Base-by-base conservation (phyloP, 768 basidiomycete genomes). In the Mycena pura region DNA sequence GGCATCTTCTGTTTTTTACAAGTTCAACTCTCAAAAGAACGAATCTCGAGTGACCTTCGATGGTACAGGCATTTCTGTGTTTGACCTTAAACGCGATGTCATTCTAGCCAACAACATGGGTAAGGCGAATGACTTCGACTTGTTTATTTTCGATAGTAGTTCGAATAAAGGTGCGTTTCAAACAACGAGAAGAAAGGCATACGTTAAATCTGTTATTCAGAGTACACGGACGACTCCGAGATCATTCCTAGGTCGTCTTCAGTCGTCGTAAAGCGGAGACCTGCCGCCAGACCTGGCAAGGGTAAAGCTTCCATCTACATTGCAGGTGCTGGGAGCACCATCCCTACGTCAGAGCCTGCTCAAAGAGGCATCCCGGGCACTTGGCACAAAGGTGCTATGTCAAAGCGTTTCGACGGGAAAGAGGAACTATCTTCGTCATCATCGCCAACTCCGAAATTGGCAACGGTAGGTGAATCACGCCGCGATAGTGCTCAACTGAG, bases 51-150 rank as follows among this genome's bases (percentile, higher is more conserved):
- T 99, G 76, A 90, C 93, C 53, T 98, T 99, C 82, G 96, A 99
- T 74, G 97, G 97, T 71, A 98, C 96, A 68, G 94, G 95, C 64
- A 99, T 99, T 73, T 95, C 95, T 72, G 95, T 99, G 69, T 99
- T 98, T 83, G 97, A 99, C 78, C 82, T 99, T 77, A 99, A 99
- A 81, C 93, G 90, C 82, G 97, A 99, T 79, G 93, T 99, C 73
- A 96, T 99, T 71, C 80, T 96, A 71, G 92, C 92, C 73, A 98
- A 98, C 74, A 95, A 91, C 74, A 88, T 99, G 78, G 91, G 90
- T 80, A 96, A 95, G 83, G 95, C 93, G 59, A 94, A 91, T 72
- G 97, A 99, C 73, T 98, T 99, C 81, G 97, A 99, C 78, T 84
- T 99, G 24, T 86, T 86, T 51, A 82, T 99, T 36, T 91, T 88